Evolutionary conservation across 2,329 filamentous ascomycete species (phyloP).

Genomic region (Tolypocladium cylindrosporum): DNA sequence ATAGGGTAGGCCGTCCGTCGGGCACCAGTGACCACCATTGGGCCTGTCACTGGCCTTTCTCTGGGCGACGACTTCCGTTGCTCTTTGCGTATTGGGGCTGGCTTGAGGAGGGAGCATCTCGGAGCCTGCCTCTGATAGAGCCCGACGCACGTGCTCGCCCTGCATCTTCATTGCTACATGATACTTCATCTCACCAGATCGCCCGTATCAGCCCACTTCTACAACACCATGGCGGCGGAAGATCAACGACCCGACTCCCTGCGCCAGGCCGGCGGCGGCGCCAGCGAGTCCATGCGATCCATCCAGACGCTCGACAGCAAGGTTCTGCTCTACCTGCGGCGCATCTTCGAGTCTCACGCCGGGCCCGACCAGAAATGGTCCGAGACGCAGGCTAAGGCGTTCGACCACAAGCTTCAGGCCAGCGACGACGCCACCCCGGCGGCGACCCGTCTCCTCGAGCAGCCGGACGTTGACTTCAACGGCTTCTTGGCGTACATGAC

Average conservation of each 20-base stretch:
- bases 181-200: background rate
- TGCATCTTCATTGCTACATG: background rate
- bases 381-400: conserved; percentile 32
- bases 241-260: conserved; percentile 12
- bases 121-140: background rate
- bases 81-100: background rate
- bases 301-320: conserved; percentile 31
- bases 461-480: conserved; percentile 31
- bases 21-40: background rate
- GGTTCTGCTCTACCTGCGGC: conserved; percentile 31
- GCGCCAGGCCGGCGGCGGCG: conserved; percentile 38
- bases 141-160: background rate
- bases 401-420: conserved; percentile 36
- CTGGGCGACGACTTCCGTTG: background rate
- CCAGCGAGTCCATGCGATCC: conserved; percentile 28
- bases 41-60: background rate
- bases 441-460: conserved; percentile 14
- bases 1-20: background rate
- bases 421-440: conserved; percentile 21
- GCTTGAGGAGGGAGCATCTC: background rate
- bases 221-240: background rate
- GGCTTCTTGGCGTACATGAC: conserved; percentile 48
- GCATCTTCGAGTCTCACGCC: conserved; percentile 35
- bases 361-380: conserved; percentile 33
- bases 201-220: background rate